phyloP scores from a whole-genome alignment of 78 protist genomes.

The Speleostelium caveatum region DNA sequence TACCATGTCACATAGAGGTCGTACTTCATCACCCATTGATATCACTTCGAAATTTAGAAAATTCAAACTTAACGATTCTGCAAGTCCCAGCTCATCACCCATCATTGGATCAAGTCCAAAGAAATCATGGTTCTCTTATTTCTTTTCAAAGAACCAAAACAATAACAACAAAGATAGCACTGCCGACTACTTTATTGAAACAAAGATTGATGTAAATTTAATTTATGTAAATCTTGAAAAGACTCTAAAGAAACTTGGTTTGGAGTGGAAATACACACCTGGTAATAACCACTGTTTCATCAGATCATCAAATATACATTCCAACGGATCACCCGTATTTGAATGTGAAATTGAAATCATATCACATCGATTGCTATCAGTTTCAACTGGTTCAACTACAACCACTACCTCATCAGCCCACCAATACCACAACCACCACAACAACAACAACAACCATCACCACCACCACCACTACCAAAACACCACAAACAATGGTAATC shows the following conservation, averaged over 20 bases:
- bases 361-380: no score
- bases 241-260: slow-evolving; percentile 26
- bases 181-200: slow-evolving; percentile 19
- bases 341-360: slow-evolving; percentile 40
- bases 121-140: slow-evolving; percentile 79
- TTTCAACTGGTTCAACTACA: background rate
- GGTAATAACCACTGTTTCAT: background rate
- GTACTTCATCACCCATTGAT: slow-evolving; percentile 61
- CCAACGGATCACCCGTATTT: background rate
- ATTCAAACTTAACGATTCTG: background rate
- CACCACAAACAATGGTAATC: no score
- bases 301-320: background rate
- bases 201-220: slow-evolving; percentile 42
- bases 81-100: slow-evolving; percentile 22
- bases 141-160: slow-evolving; percentile 53
- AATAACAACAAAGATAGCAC: background rate
- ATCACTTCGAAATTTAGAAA: slow-evolving; percentile 58
- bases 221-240: slow-evolving; percentile 67
- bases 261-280: slow-evolving; percentile 37
- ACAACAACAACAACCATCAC: background rate
- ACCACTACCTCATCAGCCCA: background rate
- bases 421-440: background rate
- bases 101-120: slow-evolving; percentile 75
- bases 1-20: slow-evolving; percentile 69
- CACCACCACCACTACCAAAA: background rate